Evolutionary conservation across 2,329 filamentous ascomycete genomes (phyloP).

Genomic region (Sporothrix schenckii): DNA sequence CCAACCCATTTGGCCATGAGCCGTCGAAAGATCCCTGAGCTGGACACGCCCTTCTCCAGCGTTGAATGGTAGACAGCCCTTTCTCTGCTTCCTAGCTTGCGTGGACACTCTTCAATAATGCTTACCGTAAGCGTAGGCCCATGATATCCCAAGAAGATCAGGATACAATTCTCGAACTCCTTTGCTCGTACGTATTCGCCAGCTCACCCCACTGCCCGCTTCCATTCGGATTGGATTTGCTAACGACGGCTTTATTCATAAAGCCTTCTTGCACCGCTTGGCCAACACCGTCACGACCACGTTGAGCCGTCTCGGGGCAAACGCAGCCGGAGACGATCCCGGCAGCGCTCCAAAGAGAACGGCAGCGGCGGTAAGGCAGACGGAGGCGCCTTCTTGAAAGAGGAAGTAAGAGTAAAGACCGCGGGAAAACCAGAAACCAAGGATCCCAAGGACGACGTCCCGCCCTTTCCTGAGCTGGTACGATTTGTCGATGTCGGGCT

Average conservation of each 20-base stretch:
- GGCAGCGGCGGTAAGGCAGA: constrained; percentile 21
- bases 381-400: neutral
- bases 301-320: constrained; percentile 63
- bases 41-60: constrained; percentile 66
- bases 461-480: constrained; percentile 57
- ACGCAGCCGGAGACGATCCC: constrained; percentile 49
- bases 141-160: constrained; percentile 60
- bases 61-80: constrained; percentile 57
- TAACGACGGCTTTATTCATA: constrained; percentile 1
- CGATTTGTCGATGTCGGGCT: constrained; percentile 66
- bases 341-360: constrained; percentile 43
- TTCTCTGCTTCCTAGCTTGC: neutral
- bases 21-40: constrained; percentile 62
- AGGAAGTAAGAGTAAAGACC: neutral
- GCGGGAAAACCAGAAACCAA: neutral
- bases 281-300: constrained; percentile 61
- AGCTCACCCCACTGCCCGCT: neutral
- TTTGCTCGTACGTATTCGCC: constrained; percentile 55
- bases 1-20: constrained; percentile 46
- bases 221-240: neutral
- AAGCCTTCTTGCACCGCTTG: constrained; percentile 66
- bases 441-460: constrained; percentile 29
- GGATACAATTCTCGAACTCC: constrained; percentile 65
- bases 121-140: constrained; percentile 55
- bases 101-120: neutral